These are phyloP conservation scores for Penicillium decumbens DNA, from an alignment of 2,329 filamentous ascomycete species.

Conservation along the genomic window DNA sequence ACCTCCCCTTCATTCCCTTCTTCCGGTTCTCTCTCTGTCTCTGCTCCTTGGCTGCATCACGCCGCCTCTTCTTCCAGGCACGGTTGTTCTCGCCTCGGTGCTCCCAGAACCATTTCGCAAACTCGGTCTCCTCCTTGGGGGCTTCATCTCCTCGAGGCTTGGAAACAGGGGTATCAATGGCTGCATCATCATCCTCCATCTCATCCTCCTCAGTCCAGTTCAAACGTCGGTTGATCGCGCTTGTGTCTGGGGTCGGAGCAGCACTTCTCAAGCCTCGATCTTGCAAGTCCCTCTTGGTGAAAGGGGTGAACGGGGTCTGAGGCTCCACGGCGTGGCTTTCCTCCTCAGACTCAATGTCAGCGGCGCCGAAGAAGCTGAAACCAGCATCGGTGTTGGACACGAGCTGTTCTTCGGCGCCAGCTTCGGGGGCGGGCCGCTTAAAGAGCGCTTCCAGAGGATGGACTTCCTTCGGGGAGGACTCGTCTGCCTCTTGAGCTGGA, in stretches of 20 bases:
- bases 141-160: constrained; percentile 13
- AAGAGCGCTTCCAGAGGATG: constrained; percentile 91
- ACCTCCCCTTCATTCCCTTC: constrained; percentile 42
- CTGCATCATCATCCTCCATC: constrained; percentile 22
- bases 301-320: constrained; percentile 82
- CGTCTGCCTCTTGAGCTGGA: constrained; percentile 6
- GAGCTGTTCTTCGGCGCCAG: constrained; percentile 33
- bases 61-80: constrained; percentile 51
- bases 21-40: constrained; percentile 57
- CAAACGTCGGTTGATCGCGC: constrained; percentile 55
- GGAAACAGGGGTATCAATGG: constrained; percentile 25
- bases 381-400: constrained; percentile 48
- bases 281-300: constrained; percentile 71
- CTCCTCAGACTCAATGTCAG: constrained; percentile 48
- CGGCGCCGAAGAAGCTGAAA: constrained; percentile 76
- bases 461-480: constrained; percentile 51
- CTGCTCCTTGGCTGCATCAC: constrained; percentile 58
- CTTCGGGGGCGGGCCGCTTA: constrained; percentile 59
- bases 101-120: constrained; percentile 59
- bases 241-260: constrained; percentile 91
- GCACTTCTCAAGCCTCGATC: constrained; percentile 67
- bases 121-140: constrained; percentile 50
- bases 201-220: constrained; percentile 28
- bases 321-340: constrained; percentile 50
- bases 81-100: constrained; percentile 49